Base-by-base conservation (phyloP, 1,284 basidiomycete genomes). In the Exsudoporus floridanus region DNA sequence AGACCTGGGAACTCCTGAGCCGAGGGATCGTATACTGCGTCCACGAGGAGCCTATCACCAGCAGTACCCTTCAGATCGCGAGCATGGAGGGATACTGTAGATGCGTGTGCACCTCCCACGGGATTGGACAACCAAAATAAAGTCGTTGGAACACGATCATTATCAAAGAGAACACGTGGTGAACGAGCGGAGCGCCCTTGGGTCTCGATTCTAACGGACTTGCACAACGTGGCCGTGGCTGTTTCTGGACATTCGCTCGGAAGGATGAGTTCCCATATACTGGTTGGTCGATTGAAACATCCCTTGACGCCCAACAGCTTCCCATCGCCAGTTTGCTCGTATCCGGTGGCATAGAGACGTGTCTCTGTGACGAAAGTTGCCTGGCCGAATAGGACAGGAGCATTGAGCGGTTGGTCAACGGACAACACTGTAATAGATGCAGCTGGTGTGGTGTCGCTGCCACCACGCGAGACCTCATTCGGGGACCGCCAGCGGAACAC, bases 261-360 rank as follows among this genome's bases (percentile, higher is more conserved):
- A 42, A 72, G 40, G 16, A 31, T 55, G 21, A 88, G 57, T 43
- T 77, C 70, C 79, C 82, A 87, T 25, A 90, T 78, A 0, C 75
- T 74, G 2, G 77, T 69, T 0, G 82, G 80, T 1, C 86, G 75
- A 60, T 90, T 90, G 56, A 73, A 76, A 65, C 88, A 90, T 18
- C 73, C 75, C 50, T 78, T 80, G 52, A 85, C 65, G 0, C 88
- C 88, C 7, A 89, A 72, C 23, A 82, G 60, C 45, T 80, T 76
- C 7, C 78, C 80, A 46, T 88, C 86, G 2, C 64, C 58, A 0
- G 78, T 78, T 48, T 77, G 73, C 45, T 84, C 80, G 60, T 83
- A 86, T 0, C 83, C 86, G 1, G 82, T 84, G 0, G 80, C 80
- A 49, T 80, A 79, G 7, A 90, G 60, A 19, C 62, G 65, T 27